Evolutionary conservation across 1,284 basidiomycete genomes (phyloP).

Genomic region (Tylopilus orsonianus): DNA sequence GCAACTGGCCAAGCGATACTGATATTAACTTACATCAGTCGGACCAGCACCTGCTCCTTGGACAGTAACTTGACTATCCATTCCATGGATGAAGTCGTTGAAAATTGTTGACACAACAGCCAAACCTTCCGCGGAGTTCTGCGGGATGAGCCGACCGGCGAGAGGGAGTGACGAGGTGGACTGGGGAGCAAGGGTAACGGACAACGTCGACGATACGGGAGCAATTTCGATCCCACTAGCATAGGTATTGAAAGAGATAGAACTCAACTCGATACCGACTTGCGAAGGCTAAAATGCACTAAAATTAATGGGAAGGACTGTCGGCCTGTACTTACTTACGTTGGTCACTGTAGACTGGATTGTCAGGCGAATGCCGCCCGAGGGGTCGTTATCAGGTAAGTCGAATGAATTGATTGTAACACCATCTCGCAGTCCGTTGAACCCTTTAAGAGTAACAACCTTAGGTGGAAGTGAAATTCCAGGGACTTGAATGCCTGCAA

Average conservation of each 20-base stretch:
- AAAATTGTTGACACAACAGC: conserved; percentile 66
- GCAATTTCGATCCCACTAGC: conserved; percentile 59
- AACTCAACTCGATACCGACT: conserved; percentile 69
- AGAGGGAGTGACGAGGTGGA: conserved; percentile 57
- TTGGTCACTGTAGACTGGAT: conserved; percentile 64
- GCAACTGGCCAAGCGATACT: background rate
- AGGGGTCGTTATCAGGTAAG: conserved; percentile 69
- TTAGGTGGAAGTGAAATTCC: conserved; percentile 57
- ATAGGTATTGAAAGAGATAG: conserved; percentile 63
- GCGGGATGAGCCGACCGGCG: conserved; percentile 65
- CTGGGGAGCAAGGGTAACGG: conserved; percentile 58
- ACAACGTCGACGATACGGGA: conserved; percentile 49
- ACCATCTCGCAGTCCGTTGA: conserved; percentile 66
- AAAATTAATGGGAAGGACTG: conserved; percentile 3
- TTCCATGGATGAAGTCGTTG: conserved; percentile 72
- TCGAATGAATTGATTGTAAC: conserved; percentile 73
- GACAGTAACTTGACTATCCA: conserved; percentile 61
- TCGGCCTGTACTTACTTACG: conserved; percentile 37
- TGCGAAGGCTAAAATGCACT: conserved; percentile 58
- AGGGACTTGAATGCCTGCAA: conserved; percentile 54
- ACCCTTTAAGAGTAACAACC: conserved; percentile 67
- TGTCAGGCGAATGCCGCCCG: conserved; percentile 73
- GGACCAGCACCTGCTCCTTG: conserved; percentile 66
- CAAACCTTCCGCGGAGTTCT: conserved; percentile 53
- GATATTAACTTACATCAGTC: conserved; percentile 44